Evolutionary conservation across 129 eudicot genomes (phyloP).

Genomic region (Flaveria brownii): DNA sequence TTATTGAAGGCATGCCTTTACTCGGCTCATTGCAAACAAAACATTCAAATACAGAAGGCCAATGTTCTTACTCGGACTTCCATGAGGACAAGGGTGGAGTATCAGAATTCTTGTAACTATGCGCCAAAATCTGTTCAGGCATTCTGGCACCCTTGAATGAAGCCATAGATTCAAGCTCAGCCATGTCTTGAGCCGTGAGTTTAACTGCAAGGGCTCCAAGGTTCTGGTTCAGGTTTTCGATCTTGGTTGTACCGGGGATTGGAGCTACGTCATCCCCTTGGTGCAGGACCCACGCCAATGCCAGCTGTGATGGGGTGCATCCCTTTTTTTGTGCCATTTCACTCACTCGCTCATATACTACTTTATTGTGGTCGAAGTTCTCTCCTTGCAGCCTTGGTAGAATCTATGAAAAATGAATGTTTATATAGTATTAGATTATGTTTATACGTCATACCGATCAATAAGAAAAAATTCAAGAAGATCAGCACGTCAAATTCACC

Average conservation of each 20-base stretch:
- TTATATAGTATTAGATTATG: background rate
- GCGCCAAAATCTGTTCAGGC: constrained; percentile 32
- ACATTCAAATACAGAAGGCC: constrained; percentile 7
- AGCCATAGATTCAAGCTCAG: constrained; percentile 47
- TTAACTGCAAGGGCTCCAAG: constrained; percentile 44
- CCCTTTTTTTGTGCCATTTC: constrained; percentile 45
- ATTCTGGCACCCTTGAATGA: constrained; percentile 37
- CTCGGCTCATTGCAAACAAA: background rate
- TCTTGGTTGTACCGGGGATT: constrained; percentile 52
- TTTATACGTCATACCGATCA: background rate
- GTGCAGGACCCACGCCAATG: constrained; percentile 59
- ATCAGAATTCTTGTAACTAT: constrained; percentile 29
- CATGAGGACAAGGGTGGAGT: constrained; percentile 39
- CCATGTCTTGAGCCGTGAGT: constrained; percentile 43
- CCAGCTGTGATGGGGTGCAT: constrained; percentile 54
- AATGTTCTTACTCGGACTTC: constrained; percentile 22
- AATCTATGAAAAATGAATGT: constrained; percentile 23
- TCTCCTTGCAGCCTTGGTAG: constrained; percentile 52
- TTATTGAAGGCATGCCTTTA: background rate
- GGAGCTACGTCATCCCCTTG: constrained; percentile 56
- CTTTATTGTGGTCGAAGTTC: constrained; percentile 47
- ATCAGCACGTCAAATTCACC: background rate
- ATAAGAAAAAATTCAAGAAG: background rate
- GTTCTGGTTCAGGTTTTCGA: constrained; percentile 47
- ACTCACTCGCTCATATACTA: constrained; percentile 27